phyloP scores from a whole-genome alignment of 495 filamentous ascomycete genomes.

The Melanomma pulvis-pyrius region DNA sequence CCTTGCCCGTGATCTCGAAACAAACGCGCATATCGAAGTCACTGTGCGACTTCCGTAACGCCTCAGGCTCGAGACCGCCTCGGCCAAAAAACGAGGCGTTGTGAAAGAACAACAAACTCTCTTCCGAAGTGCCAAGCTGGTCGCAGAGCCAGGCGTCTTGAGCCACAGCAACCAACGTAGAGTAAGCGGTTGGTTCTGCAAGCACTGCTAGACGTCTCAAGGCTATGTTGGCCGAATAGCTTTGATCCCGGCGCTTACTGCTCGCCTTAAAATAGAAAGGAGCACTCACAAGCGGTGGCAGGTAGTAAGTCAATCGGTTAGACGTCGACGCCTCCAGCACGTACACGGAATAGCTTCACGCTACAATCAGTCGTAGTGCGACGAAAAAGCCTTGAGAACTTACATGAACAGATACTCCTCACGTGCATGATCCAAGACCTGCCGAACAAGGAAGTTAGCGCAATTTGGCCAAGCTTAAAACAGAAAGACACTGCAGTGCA shows the following conservation, averaged over 20 bases:
- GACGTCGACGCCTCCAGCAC: slow-evolving; percentile 48
- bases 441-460: slow-evolving; percentile 8
- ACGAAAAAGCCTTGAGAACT: slow-evolving; percentile 18
- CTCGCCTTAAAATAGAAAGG: slow-evolving; percentile 26
- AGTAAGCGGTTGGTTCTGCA: slow-evolving; percentile 8
- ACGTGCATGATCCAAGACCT: slow-evolving; percentile 46
- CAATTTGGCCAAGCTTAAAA: slow-evolving; percentile 11
- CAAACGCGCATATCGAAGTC: neutral
- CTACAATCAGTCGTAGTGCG: slow-evolving; percentile 28
- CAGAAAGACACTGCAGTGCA: slow-evolving; percentile 1
- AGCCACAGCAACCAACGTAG: neutral
- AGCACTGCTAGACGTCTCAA: neutral
- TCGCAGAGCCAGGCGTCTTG: neutral
- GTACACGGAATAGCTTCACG: slow-evolving; percentile 46
- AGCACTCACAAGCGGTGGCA: slow-evolving; percentile 46
- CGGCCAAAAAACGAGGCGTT: neutral
- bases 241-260: slow-evolving; percentile 29
- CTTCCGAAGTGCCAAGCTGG: neutral
- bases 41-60: neutral
- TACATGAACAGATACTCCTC: slow-evolving; percentile 49
- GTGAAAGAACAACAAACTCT: neutral
- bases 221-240: slow-evolving; percentile 28
- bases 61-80: neutral
- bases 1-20: slow-evolving; percentile 22
- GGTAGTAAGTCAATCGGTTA: slow-evolving; percentile 47